Conservation (phyloP, 257 asterid species). For the Fraxinus anomala region DNA sequence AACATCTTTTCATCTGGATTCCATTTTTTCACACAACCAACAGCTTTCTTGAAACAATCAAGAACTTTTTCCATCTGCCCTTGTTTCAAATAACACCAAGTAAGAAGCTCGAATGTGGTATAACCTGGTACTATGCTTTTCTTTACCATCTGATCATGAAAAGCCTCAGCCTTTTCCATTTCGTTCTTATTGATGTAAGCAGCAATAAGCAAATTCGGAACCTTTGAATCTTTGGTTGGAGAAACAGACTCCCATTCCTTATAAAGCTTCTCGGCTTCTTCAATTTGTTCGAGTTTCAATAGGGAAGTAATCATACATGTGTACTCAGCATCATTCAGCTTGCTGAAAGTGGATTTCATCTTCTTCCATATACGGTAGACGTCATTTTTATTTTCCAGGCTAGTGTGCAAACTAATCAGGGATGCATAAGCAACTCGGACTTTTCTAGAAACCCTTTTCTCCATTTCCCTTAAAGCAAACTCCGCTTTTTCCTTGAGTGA, state of each 20-base stretch:
- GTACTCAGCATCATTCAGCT: conserved; percentile 76
- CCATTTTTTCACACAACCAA: conserved; percentile 71
- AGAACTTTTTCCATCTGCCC: conserved; percentile 48
- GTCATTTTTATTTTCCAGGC: conserved; percentile 55
- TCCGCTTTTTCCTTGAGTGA: conserved; percentile 73
- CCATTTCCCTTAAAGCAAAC: conserved; percentile 75
- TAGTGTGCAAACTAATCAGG: conserved; percentile 71
- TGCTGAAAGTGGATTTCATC: conserved; percentile 63
- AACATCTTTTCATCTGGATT: conserved; percentile 65
- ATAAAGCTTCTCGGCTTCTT: conserved; percentile 74
- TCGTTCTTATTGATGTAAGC: conserved; percentile 58
- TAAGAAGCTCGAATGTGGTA: conserved; percentile 89
- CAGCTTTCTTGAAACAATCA: conserved; percentile 62
- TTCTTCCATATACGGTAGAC: conserved; percentile 72
- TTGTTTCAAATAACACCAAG: conserved; percentile 75
- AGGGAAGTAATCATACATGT: conserved; percentile 71
- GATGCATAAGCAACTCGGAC: conserved; percentile 71
- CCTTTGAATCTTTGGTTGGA: conserved; percentile 69
- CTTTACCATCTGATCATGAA: conserved; percentile 53
- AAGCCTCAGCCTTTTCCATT: conserved; percentile 71
- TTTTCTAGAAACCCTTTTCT: conserved; percentile 61
- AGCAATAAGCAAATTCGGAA: conserved; percentile 83
- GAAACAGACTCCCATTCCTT: conserved; percentile 85
- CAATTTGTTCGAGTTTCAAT: conserved; percentile 57
- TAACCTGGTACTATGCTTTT: conserved; percentile 61